Evolutionary conservation across 2,329 filamentous ascomycete species (phyloP), one percentile per base, ranked within the genome.

Genomic region (Fusarium veterinarium): DNA sequence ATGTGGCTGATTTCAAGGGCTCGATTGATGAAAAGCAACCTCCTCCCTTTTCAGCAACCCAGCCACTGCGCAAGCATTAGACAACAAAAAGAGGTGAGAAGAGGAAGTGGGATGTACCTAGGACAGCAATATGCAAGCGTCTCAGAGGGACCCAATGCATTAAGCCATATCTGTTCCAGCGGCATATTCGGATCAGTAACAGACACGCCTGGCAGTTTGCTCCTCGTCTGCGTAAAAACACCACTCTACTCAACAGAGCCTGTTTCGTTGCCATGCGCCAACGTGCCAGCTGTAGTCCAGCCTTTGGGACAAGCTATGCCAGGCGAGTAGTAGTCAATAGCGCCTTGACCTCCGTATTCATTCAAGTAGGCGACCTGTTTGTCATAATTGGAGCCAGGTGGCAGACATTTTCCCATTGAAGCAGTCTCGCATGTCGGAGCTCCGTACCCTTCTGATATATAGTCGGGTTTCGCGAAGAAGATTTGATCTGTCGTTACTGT

Each of bases 231-330:
- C 25, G 25, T 25, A 25, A 25, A 25, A 25, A 25, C 25, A 25
- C 25, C 25, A 25, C 25, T 25, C 25, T 25, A 4, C 25, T 25
- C 25, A 25, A 25, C 25, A 25, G 25, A 25, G 25, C 25, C 25
- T 25, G 25, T 25, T 25, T 25, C 25, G 25, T 25, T 25, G 25
- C 25, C 61, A 30, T 66, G 68, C 1, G 67, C 68, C 8, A 76
- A 30, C 0, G 40, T 60, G 6, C 74, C 79, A 3, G 63, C 77
- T 1, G 76, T 79, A 12, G 74, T 78, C 77, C 76, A 78, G 0
- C 73, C 73, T 0, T 71, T 56, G 0, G 78, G 78, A 41, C 79
- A 80, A n/a, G 38, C 42, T 8, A 77, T 42, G 0, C 74, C 78
- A 0, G 79, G 76, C 0, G 78, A 79, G 31, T 72, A 70, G 31